Base-by-base conservation (phyloP, 2,329 filamentous ascomycete species). In the Pyricularia sp. region DNA sequence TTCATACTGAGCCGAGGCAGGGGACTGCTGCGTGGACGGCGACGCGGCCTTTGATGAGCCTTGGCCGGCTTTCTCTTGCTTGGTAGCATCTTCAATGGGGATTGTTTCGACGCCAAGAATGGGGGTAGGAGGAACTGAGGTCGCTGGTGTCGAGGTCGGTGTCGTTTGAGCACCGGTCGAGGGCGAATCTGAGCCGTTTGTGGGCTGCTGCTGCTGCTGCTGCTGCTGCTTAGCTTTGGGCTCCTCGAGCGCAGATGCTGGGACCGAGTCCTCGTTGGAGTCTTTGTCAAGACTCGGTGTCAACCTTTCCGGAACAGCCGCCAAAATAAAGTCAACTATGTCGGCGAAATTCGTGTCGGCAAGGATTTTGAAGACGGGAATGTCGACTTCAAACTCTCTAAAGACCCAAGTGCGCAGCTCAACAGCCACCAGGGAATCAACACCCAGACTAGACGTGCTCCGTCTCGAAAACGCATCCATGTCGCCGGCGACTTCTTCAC, bases 391-490 rank as follows among this genome's bases (percentile, higher is more conserved):
- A 0, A 84, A 65, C 65, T 81, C 76, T 70, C 81, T 83, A 55
- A 79, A 68, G 69, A 84, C 83, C 83, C 83, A 86, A 4, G 79
- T 75, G 3, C 82, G 79, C 5, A 81, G 80, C 77, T 74, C 75
- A n/a, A 75, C 71, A 10, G 74, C 75, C 1, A 76, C 71, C 4
- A 78, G 71, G 26, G 74, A 74, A 69, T 77, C 74, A 55, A 75
- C 70, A 55, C 76, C 76, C 55, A 73, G 71, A 33, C 33, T 50
- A 4, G 30, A 36, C n/a, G 64, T 36, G 64, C 23, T 26, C 20
- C 33, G 64, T 28, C 12, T 36, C 31, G 23, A 36, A 25, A 66
- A 36, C 6, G 31, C 31, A 28, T 55, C 64, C 3, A 7, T 3
- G 64, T 66, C 64, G 4, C 23, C 23, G 12, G 33, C 64, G 3